phyloP scores from a whole-genome alignment of 1,284 basidiomycete genomes.

The Ganoderma lingzhi region DNA sequence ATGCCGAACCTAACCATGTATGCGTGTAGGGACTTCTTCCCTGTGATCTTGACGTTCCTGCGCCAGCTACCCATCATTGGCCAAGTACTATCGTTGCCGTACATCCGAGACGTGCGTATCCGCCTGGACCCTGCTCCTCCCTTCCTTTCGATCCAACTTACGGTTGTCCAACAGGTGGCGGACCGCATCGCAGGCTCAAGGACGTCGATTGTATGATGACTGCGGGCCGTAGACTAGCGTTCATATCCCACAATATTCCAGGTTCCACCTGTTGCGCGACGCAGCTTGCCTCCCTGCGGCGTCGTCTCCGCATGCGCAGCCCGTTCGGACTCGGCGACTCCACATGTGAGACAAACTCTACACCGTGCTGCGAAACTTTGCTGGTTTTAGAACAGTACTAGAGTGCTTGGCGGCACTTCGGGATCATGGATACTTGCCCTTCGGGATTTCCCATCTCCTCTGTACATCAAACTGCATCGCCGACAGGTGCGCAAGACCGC shows the following conservation, averaged over 20 bases:
- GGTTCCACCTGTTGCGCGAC: not conserved
- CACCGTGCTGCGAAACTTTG: not conserved
- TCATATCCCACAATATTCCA: not conserved
- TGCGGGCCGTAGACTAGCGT: slow-evolving; percentile 1
- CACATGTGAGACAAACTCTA: not conserved
- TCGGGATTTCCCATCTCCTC: not conserved
- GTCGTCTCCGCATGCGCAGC: not conserved
- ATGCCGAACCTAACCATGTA: not conserved
- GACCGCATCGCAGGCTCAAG: slow-evolving; percentile 81
- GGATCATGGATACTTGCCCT: not conserved
- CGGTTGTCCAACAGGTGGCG: slow-evolving; percentile 55
- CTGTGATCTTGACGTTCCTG: slow-evolving; percentile 95
- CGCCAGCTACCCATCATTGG: slow-evolving; percentile 96
- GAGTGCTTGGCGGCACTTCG: not conserved
- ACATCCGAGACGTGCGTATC: slow-evolving; percentile 72
- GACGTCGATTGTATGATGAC: slow-evolving; percentile 71
- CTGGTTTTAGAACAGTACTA: not conserved
- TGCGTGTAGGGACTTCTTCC: slow-evolving; percentile 94
- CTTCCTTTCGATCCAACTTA: slow-evolving; percentile 1
- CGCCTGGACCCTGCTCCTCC: not conserved
- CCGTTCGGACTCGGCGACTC: not conserved
- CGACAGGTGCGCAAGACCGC: not conserved
- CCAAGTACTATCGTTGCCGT: slow-evolving; percentile 86
- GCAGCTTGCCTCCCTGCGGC: not conserved
- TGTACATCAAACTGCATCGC: not conserved